Evolutionary conservation across 1,284 basidiomycete species (phyloP), one percentile per base, ranked within the genome.

Genomic region (Fomitiporia mediterranea): DNA sequence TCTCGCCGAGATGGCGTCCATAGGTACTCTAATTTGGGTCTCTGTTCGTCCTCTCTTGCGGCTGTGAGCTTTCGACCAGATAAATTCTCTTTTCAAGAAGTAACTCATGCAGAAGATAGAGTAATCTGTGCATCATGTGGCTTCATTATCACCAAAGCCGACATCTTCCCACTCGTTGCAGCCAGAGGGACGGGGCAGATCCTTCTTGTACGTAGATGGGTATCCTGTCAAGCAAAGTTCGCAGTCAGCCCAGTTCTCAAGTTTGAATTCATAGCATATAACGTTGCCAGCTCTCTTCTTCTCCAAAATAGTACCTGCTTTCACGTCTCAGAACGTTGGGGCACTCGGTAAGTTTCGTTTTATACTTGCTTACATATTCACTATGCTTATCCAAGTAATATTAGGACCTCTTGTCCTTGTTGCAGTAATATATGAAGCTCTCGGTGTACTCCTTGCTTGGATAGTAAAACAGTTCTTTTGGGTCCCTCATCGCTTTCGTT

Each of bases 401-500:
- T 65, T 25, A 82, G 82, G 81, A 8, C 83, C 82, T 2, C 71
- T 85, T 17, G 65, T 81, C 35, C 69, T 82, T 11, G 72, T 84
- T 15, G 81, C 78, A 1, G 30, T 80, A 2, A 56, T 80, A 3
- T 86, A 85, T 56, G 75, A 81, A 59, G 63, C 65, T 0, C 68
- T 84, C 4, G 85, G 86, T 0, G 67, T 81, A 2, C 13, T 71
- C 0, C 69, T 86, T 8, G 82, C 83, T 0, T 83, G 76, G 72
- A 56, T 82, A 9, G 72, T 84, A 40, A 77, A 79, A 49, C 80
- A 83, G 63, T 64, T 89, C 43, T 89, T 88, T 64, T 91, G 85
- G 81, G 86, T 91, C 0, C 89, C 90, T 0, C 79, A 83, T 60
- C 79, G 87, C 35, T 92, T 92, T 64, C 74, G 85, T 46, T 78